Conservation (phyloP, 306 rosid species). For the Alnus glutinosa region DNA sequence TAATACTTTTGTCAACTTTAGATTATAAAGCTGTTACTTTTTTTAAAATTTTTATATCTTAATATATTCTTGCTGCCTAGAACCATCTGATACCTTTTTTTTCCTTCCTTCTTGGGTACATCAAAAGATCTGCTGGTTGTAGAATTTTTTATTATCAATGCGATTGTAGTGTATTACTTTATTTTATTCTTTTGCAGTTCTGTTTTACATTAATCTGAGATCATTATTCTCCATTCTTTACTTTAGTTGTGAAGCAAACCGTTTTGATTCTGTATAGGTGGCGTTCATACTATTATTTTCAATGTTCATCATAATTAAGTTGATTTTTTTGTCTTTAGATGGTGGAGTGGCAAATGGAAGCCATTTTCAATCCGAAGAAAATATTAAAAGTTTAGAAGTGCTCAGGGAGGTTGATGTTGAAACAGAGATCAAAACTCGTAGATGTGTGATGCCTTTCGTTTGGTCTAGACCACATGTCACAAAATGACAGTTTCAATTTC, state of each 20-base stretch:
- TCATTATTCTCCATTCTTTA: not conserved
- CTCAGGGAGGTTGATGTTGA: slow-evolving; percentile 21
- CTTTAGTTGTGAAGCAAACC: not conserved
- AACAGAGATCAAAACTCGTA: slow-evolving; percentile 24
- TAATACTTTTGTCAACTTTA: not conserved
- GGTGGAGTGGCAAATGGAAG: slow-evolving; percentile 15
- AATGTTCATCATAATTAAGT: not conserved
- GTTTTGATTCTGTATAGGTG: not conserved
- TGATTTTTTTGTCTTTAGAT: slow-evolving; percentile 4
- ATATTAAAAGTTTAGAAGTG: slow-evolving; percentile 12
- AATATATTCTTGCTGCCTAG: not conserved
- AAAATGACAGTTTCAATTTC: slow-evolving; percentile 8
- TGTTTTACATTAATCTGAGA: not conserved
- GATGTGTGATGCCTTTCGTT: not conserved
- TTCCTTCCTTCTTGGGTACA: not conserved
- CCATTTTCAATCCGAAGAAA: slow-evolving; percentile 19
- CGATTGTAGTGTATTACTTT: not conserved
- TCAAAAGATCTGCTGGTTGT: not conserved
- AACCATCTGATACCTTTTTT: not conserved
- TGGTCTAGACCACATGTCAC: not conserved
- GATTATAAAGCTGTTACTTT: not conserved
- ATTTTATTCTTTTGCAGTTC: not conserved
- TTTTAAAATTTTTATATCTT: too few species aligned
- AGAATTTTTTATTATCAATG: not conserved
- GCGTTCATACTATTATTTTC: not conserved